Evolutionary conservation across 2,329 filamentous ascomycete species (phyloP), one percentile per base, ranked within the genome.

Genomic region (Ophioceras dolichostomum): DNA sequence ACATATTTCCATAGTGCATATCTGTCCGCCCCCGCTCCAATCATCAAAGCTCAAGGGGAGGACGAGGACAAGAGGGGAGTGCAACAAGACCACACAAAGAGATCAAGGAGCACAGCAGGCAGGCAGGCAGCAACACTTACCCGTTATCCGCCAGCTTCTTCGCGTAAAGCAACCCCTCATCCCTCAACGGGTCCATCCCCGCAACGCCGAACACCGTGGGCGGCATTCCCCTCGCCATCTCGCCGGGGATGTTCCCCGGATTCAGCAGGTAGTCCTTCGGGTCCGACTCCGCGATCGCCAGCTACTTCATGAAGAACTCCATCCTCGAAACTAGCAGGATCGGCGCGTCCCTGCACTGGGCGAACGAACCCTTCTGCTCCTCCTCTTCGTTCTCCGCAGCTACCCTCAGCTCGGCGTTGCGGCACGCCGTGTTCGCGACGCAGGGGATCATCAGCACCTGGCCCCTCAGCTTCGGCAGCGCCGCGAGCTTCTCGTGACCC

Each of bases 361-460:
- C 50, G 37, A 60, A 65, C 0, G 65, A 69, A 0, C 67, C 70
- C 1, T 64, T 31, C 0, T 54, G n/a, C n/a, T n/a, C n/a, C n/a
- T n/a, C 52, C 0, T 50, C 56, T 16, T 60, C 53, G 14, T 51
- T 55, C 34, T 68, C 46, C 41, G 55, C 51, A 10, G 46, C 48
- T 7, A 62, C 26, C 5, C 4, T 10, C 21, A 20, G 19, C 26
- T 20, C 48, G 32, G 9, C 52, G 47, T 28, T 54, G n/a, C n/a
- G n/a, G 38, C 5, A 50, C 20, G 49, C 43, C 20, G 41, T 33
- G 20, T 48, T 42, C 10, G 63, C 58, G n/a, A 73, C 32, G 4
- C 56, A 60, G 0, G 68, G 67, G 10, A 71, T 70, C 55, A 67
- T 65, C 3, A 73, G 46, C 0, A 72, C 54, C 42, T 73, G 70